Conservation (phyloP, 176 grass and related monocot genomes). For the Rhipidocladum racemiflorum region DNA sequence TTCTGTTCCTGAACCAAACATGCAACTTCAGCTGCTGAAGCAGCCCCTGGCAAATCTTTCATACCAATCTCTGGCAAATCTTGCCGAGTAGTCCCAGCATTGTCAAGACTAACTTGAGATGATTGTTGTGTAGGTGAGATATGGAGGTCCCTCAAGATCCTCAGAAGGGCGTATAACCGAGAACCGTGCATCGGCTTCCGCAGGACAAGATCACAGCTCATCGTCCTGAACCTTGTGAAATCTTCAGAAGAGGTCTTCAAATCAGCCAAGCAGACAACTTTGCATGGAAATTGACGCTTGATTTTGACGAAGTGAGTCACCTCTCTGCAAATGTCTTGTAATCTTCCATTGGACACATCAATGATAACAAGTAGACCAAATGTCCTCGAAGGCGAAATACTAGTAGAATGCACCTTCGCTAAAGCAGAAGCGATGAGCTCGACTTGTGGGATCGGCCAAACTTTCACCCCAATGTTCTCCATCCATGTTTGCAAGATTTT, state of each 20-base stretch:
- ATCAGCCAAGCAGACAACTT: constrained; percentile 46
- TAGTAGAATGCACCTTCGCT: constrained; percentile 36
- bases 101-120: background rate
- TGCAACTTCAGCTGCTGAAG: background rate
- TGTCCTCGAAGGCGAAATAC: background rate
- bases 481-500: constrained; percentile 71
- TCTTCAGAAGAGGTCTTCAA: constrained; percentile 35
- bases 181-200: constrained; percentile 75
- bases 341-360: constrained; percentile 37
- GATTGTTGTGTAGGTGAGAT: background rate
- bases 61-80: background rate
- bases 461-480: constrained; percentile 56
- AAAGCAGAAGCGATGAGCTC: constrained; percentile 38
- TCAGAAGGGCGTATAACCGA: constrained; percentile 35
- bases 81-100: background rate
- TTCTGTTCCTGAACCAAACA: background rate
- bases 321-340: constrained; percentile 8
- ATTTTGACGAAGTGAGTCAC: constrained; percentile 9
- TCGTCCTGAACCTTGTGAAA: constrained; percentile 29
- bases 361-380: constrained; percentile 44
- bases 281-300: constrained; percentile 41
- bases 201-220: constrained; percentile 41
- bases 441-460: constrained; percentile 38
- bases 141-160: constrained; percentile 37
- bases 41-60: background rate